Evolutionary conservation across 176 grass and related monocot genomes (phyloP).

Genomic region (Puya raimondii): DNA sequence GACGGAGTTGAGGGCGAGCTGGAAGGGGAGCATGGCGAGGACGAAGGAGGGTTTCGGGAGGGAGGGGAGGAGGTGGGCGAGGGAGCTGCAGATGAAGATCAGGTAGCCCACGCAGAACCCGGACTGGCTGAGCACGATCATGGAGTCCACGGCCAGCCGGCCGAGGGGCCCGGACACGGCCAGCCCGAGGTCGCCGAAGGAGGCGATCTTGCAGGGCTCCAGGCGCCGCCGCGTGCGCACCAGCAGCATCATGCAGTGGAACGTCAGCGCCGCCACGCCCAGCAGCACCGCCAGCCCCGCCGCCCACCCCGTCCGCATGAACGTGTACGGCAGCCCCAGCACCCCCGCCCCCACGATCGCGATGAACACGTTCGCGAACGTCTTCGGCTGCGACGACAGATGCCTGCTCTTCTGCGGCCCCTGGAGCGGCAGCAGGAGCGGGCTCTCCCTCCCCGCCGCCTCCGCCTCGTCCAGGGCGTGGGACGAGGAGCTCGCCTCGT

Average conservation of each 20-base stretch:
- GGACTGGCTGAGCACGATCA: conserved; percentile 95
- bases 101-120: conserved; percentile 95
- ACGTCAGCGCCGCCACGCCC: conserved; percentile 64
- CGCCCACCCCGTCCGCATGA: conserved; percentile 84
- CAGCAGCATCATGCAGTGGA: conserved; percentile 94
- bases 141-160: conserved; percentile 57
- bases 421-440: no score
- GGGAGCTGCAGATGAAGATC: conserved; percentile 82
- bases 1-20: conserved; percentile 91
- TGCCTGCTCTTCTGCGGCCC: not conserved
- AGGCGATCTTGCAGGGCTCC: conserved; percentile 54
- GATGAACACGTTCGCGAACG: conserved; percentile 95
- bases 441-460: no score
- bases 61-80: conserved; percentile 45
- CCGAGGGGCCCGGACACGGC: conserved; percentile 47
- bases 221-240: conserved; percentile 58
- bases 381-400: conserved; percentile 90
- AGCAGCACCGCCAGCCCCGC: conserved; percentile 55
- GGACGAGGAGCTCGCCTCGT: no score
- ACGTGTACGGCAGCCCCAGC: conserved; percentile 93
- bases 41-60: conserved; percentile 62
- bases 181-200: conserved; percentile 73
- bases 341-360: conserved; percentile 85
- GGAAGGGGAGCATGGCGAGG: conserved; percentile 76
- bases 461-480: no score